Base-by-base conservation (phyloP, 176 grass and related monocot genomes). In the Carex myosuroides region DNA sequence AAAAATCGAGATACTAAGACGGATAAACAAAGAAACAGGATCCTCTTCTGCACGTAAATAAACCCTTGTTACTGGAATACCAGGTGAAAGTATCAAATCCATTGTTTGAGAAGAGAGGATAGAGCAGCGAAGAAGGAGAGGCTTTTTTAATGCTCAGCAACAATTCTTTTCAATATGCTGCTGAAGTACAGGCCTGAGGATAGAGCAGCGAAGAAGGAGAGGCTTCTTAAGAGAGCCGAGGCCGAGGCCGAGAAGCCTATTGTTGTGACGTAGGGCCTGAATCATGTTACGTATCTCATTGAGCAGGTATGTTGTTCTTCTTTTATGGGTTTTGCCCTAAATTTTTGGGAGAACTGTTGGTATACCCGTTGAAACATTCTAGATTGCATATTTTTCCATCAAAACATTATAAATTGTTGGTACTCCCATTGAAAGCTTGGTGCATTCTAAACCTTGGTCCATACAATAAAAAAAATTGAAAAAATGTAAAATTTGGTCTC, bases 221-320 rank as follows among this genome's bases (percentile, higher is more conserved):
- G 86, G 29, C 86, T 87, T 71, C 60, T 87, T 11, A 87, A 87
- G 35, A 82, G 65, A 35, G 85, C 85, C 8, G 85, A 87, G 71
- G 85, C 85, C 8, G 85, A 87, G 71, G 17, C 57, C 6, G 83
- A 87, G 58, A 87, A 87, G 55, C 85, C 85, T 30, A 87, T 87
- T 64, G 85, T 87, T 13, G 85, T 87, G 32, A 87, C 83, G 56
- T 87, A 83, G 22, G 85, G 85, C 3, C 85, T 87, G 37, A 87
- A 87, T 50, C 85, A 87, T 5, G 79, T 87, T 3, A 87, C 85
- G 5, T 87, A 87, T 66, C 85, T 87, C 54, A 87, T 87, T 50
- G 85, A 87, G 66, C 85, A 87, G 85, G 85, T 83, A 55, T 29
- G 18, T 22, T 18, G 5, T 61, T 7, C 37, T 6, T 74, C 1